Conservation (phyloP, 129 eudicot genomes). For the Oenanthe sinensis region DNA sequence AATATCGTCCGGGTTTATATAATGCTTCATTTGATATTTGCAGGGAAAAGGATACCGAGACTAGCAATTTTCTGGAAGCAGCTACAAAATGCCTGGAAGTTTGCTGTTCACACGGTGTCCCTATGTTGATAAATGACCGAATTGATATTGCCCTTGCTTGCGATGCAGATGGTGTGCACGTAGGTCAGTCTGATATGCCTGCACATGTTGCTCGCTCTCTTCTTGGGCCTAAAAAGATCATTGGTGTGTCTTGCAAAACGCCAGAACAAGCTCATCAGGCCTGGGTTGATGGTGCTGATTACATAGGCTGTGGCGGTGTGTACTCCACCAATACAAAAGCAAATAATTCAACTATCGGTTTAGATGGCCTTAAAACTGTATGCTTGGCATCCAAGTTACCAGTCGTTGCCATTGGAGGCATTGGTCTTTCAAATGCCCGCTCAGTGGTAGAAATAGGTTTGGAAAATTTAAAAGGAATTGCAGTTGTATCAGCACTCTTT, state of each 20-base stretch:
- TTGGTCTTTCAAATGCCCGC: slow-evolving; percentile 49
- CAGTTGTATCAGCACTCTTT: slow-evolving; percentile 87
- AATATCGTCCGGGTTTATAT: neutral
- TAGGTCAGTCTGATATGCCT: slow-evolving; percentile 96
- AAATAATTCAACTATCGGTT: slow-evolving; percentile 65
- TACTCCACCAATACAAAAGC: slow-evolving; percentile 83
- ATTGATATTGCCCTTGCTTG: slow-evolving; percentile 77
- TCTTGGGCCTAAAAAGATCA: slow-evolving; percentile 80
- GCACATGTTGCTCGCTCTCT: slow-evolving; percentile 49
- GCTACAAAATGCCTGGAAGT: slow-evolving; percentile 63
- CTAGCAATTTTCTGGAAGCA: slow-evolving; percentile 65
- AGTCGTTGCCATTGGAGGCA: slow-evolving; percentile 95
- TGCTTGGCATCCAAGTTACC: slow-evolving; percentile 78
- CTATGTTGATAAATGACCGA: slow-evolving; percentile 73
- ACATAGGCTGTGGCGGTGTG: slow-evolving; percentile 93
- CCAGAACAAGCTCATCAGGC: slow-evolving; percentile 74
- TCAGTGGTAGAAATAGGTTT: slow-evolving; percentile 54
- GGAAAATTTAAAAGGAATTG: slow-evolving; percentile 62
- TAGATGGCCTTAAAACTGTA: slow-evolving; percentile 61
- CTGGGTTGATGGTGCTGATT: slow-evolving; percentile 47
- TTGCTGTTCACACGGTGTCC: slow-evolving; percentile 49
- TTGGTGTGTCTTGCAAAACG: slow-evolving; percentile 90
- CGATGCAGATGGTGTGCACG: slow-evolving; percentile 85
- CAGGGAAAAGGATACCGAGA: slow-evolving; percentile 84
- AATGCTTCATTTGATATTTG: neutral